A percentile compares a stretch with the other conserved stretches of the same genome.
These are phyloP conservation scores for Gillenia trifoliata DNA, from an alignment of 306 rosid species.

Conservation along the genomic window DNA sequence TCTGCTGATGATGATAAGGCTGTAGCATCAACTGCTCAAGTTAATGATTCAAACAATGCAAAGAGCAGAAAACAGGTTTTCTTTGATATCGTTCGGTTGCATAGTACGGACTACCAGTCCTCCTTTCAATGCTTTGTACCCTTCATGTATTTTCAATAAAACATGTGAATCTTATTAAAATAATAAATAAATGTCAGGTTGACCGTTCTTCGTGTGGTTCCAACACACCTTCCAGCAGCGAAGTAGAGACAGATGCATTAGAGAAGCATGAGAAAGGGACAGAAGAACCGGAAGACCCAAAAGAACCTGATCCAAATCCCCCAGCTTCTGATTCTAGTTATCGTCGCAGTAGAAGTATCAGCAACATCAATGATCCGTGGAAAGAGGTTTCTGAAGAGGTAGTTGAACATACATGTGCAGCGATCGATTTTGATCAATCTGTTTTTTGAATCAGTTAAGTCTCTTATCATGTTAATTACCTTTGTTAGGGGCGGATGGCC, in stretches of 20 bases:
- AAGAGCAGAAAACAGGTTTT: not conserved
- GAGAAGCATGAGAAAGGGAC: constrained; percentile 59
- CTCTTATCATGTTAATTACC: constrained; percentile 24
- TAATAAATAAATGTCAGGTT: constrained; percentile 45
- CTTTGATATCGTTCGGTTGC: not conserved
- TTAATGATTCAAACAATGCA: constrained; percentile 35
- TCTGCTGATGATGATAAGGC: constrained; percentile 42
- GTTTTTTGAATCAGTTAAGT: constrained; percentile 17
- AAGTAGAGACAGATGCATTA: constrained; percentile 71
- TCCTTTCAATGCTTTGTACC: not conserved
- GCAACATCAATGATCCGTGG: constrained; percentile 24
- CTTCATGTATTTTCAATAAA: not conserved
- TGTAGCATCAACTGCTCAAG: constrained; percentile 49
- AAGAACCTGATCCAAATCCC: constrained; percentile 31
- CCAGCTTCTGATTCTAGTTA: constrained; percentile 45
- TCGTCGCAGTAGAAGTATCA: constrained; percentile 52
- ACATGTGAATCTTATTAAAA: constrained; percentile 1
- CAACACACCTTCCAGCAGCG: constrained; percentile 85
- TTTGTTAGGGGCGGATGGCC: constrained; percentile 72
- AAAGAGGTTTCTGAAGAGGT: constrained; percentile 94
- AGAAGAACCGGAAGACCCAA: constrained; percentile 49
- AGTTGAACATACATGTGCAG: constrained; percentile 6
- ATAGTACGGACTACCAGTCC: not conserved
- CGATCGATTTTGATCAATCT: constrained; percentile 5
- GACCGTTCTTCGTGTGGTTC: constrained; percentile 98